Base-by-base conservation (phyloP, 352 stramenopile genomes). In the Lagenidium giganteum region DNA sequence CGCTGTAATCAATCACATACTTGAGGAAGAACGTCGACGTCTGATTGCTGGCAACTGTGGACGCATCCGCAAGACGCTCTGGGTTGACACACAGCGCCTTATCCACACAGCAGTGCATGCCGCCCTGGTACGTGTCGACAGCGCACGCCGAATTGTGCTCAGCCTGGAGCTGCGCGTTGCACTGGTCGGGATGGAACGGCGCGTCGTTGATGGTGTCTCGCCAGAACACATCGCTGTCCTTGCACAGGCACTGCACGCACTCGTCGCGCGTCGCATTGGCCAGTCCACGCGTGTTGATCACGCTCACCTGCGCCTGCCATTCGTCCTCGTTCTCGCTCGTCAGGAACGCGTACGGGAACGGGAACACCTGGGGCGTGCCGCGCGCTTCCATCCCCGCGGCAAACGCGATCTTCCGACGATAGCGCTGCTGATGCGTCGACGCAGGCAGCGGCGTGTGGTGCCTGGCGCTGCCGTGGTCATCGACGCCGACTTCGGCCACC, bases 161-260 rank as follows among this genome's bases (percentile, higher is more conserved):
- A 2, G 9, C 16, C 14, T 43, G 13, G n/a, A 51, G 43, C 18
- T 44, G 43, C 5, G 7, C 26, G 24, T 43, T 51, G 32, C 43
- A 51, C 14, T 26, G 17, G 12, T 9, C 33, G 13, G 23, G 13
- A 1, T n/a, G 31, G 9, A 51, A 31, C 3, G 8, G 23, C 28
- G 42, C 33, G 3, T 33, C 43, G 23, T 51, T 51, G 43, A 51
- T 51, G n/a, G n/a, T n/a, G n/a, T n/a, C n/a, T n/a, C n/a, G n/a
- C n/a, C n/a, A n/a, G n/a, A n/a, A n/a, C n/a, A n/a, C 32, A 43
- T 34, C 32, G 43, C 18, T 17, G 42, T 51, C 11, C 32, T 25
- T 51, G 33, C 43, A 51, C 8, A 33, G 43, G 14, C 43, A 51
- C 14, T 44, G 25, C 9, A 18, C n/a, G n/a, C 33, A 51, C 23